Evolutionary conservation across 805 yeast species (phyloP).

Genomic region (Cyberlindnera bimundalis): DNA sequence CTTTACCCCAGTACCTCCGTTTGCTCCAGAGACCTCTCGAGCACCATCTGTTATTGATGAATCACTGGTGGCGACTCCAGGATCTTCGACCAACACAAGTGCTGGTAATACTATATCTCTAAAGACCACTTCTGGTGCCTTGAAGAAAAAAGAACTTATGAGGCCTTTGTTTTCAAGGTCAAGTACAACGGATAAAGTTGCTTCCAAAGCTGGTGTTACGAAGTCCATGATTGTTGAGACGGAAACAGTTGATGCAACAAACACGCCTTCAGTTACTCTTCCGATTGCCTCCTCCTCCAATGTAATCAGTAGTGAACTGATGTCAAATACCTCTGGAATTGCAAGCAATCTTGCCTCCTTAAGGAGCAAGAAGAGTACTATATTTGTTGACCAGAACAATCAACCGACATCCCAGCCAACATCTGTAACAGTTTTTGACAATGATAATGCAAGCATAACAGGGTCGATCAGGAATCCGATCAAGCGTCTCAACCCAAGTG

Average conservation of each 20-base stretch:
- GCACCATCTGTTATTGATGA: background rate
- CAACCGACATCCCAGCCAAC: constrained; percentile 11
- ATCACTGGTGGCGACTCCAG: background rate
- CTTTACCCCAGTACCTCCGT: background rate
- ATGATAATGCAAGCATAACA: constrained; percentile 23
- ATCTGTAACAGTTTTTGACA: constrained; percentile 14
- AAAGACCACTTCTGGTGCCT: constrained; percentile 3
- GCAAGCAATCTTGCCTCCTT: constrained; percentile 29
- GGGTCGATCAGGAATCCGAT: constrained; percentile 26
- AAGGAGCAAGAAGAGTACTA: constrained; percentile 35
- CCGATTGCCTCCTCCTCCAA: constrained; percentile 23
- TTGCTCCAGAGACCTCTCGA: background rate
- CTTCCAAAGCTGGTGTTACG: constrained; percentile 14
- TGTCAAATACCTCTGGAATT: constrained; percentile 26
- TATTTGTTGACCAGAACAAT: constrained; percentile 23
- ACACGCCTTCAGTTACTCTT: constrained; percentile 25
- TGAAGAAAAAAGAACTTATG: constrained; percentile 23
- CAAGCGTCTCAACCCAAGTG: constrained; percentile 18
- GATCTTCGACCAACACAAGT: constrained; percentile 2
- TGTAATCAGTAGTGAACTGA: constrained; percentile 15
- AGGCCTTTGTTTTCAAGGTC: constrained; percentile 27
- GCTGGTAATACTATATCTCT: constrained; percentile 7
- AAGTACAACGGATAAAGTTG: constrained; percentile 22
- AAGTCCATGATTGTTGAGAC: constrained; percentile 55
- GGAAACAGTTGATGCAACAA: constrained; percentile 53